Percentiles rank a stretch among this genome's conserved stretches.
Conservation (phyloP, 768 basidiomycete genomes). For the Symmetrospora coprosmae region DNA sequence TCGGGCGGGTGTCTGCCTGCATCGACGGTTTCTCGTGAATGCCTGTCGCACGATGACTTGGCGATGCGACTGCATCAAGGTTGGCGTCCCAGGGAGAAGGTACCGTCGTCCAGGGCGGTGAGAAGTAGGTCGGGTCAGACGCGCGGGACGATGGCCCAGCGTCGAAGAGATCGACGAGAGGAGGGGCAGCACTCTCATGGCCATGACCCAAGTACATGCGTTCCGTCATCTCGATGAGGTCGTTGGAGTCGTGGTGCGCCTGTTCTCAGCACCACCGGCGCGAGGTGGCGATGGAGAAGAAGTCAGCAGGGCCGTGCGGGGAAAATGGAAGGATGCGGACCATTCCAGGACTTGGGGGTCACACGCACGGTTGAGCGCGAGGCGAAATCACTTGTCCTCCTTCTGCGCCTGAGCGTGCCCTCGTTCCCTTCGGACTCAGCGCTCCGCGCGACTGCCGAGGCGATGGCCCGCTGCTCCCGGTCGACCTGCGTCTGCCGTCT, state of each 20-base stretch:
- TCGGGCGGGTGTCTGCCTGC: neutral
- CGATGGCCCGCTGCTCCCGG: neutral
- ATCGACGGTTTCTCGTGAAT: neutral
- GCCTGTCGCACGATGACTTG: neutral
- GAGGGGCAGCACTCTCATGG: neutral
- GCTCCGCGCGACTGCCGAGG: too few species aligned
- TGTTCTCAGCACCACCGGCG: neutral
- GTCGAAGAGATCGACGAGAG: neutral
- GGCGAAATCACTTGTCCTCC: neutral
- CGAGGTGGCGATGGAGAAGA: neutral
- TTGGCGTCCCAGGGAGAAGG: neutral
- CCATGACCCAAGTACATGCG: neutral
- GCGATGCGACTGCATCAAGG: neutral
- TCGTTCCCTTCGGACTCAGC: neutral
- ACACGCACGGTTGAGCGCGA: neutral
- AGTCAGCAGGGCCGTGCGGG: neutral
- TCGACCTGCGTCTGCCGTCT: neutral
- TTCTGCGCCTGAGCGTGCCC: neutral
- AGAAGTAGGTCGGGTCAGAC: too few species aligned
- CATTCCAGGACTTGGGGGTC: neutral
- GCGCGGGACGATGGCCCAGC: slow-evolving; percentile 4
- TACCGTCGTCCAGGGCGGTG: neutral
- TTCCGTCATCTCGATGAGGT: too few species aligned
- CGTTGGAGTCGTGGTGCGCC: too few species aligned
- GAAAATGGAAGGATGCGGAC: neutral